phyloP scores from a whole-genome alignment of 1,284 basidiomycete genomes.

The Moesziomyces aphidis region DNA sequence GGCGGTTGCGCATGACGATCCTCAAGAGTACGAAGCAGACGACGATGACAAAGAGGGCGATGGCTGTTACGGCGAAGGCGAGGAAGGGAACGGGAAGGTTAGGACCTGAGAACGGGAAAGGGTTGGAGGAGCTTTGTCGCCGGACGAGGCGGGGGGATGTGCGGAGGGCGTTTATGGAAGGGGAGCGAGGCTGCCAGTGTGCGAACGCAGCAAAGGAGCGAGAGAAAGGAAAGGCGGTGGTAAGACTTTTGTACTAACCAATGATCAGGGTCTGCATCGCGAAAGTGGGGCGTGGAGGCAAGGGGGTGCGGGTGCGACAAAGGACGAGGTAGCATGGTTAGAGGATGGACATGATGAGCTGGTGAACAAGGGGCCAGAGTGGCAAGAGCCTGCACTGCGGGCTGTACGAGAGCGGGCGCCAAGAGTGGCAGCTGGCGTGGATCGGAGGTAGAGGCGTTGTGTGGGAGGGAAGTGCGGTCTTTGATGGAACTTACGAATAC shows the following conservation, averaged over 20 bases:
- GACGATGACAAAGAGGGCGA: slow-evolving; percentile 63
- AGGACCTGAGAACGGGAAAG: slow-evolving; percentile 22
- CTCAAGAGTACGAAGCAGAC: slow-evolving; percentile 62
- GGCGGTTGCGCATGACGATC: slow-evolving; percentile 60
- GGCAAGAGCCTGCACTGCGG: too few relatives aligned
- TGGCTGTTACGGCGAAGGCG: slow-evolving; percentile 55
- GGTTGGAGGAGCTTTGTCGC: slow-evolving; percentile 17
- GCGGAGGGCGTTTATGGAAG: neutral
- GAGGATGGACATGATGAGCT: slow-evolving; percentile 14
- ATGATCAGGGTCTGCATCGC: slow-evolving; percentile 54
- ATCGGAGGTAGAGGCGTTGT: neutral
- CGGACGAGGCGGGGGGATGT: slow-evolving; percentile 10
- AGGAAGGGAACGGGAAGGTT: slow-evolving; percentile 52
- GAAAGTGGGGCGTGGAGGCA: neutral
- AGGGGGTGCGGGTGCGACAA: neutral
- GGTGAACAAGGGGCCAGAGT: neutral
- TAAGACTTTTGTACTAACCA: slow-evolving; percentile 48
- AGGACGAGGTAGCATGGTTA: slow-evolving; percentile 2
- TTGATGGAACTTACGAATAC: slow-evolving; percentile 55
- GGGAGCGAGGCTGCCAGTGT: neutral
- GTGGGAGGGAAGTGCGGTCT: neutral
- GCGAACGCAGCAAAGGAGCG: neutral
- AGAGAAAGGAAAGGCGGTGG: slow-evolving; percentile 12
- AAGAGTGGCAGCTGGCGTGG: neutral
- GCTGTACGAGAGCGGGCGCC: neutral